Evolutionary conservation across 768 basidiomycete species (phyloP).

Genomic region (Pilatotrama ljubarskyi): DNA sequence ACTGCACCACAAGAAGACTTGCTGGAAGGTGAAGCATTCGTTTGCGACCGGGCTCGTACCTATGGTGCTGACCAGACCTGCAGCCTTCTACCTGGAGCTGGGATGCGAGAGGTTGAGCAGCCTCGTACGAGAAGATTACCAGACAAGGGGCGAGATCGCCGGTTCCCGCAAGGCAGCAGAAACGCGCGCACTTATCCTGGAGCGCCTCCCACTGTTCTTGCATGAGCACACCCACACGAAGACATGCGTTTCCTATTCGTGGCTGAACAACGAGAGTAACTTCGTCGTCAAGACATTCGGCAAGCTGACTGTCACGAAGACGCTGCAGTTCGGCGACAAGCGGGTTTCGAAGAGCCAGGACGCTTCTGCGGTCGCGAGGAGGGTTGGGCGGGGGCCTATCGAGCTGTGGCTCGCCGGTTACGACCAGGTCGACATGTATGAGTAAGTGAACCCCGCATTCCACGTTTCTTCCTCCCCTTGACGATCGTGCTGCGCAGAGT

Average conservation of each 20-base stretch:
- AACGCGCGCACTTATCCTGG: conserved; percentile 64
- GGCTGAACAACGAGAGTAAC: conserved; percentile 63
- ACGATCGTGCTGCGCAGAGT: conserved; percentile 51
- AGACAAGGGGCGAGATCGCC: conserved; percentile 52
- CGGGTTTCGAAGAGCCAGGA: conserved; percentile 58
- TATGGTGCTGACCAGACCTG: background rate
- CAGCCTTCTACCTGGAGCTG: conserved; percentile 74
- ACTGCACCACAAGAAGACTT: conserved; percentile 88
- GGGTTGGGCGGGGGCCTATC: conserved; percentile 57
- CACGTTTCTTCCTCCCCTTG: background rate
- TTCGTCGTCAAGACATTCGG: conserved; percentile 71
- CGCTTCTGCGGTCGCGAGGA: conserved; percentile 69
- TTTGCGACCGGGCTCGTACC: no score
- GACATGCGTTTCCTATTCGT: conserved; percentile 59
- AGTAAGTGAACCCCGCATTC: conserved; percentile 52
- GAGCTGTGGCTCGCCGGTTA: conserved; percentile 78
- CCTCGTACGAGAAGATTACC: conserved; percentile 78
- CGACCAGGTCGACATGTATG: conserved; percentile 84
- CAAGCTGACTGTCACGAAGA: conserved; percentile 62
- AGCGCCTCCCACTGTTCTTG: conserved; percentile 87
- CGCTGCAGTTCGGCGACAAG: conserved; percentile 52
- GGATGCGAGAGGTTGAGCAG: conserved; percentile 74
- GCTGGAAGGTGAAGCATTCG: conserved; percentile 64
- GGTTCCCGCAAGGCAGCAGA: conserved; percentile 50
- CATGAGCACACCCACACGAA: conserved; percentile 80